Conservation (phyloP, 345 rosid species). For the Corchorus capsularis region DNA sequence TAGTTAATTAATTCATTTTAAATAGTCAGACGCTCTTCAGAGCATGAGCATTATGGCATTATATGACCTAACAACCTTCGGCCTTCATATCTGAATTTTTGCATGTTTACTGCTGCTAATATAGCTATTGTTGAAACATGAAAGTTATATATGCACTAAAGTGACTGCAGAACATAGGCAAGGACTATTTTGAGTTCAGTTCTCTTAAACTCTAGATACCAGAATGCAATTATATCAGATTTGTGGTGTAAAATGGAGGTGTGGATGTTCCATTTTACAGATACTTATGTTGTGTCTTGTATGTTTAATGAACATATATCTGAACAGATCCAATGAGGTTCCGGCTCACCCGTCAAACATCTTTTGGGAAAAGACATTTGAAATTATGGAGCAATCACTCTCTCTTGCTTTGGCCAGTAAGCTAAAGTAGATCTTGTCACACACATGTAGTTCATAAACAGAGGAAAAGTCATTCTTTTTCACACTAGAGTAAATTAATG, state of each 20-base stretch:
- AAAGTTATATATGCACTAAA: too few relatives aligned
- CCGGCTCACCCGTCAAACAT: constrained; percentile 21
- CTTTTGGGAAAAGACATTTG: constrained; percentile 31
- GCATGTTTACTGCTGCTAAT: too few relatives aligned
- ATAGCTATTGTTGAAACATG: too few relatives aligned
- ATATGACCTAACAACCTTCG: too few relatives aligned
- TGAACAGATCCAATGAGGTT: constrained; percentile 36
- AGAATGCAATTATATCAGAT: too few relatives aligned
- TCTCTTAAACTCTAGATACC: too few relatives aligned
- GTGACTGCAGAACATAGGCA: too few relatives aligned
- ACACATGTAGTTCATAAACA: not conserved
- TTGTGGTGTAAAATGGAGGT: too few relatives aligned
- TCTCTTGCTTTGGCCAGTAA: constrained; percentile 33
- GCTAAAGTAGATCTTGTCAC: not conserved
- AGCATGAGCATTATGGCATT: not conserved
- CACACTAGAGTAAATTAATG: not conserved
- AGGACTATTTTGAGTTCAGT: too few relatives aligned
- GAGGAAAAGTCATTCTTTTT: not conserved
- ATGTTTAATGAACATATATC: not conserved
- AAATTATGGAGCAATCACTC: constrained; percentile 27
- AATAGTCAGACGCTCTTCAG: not conserved
- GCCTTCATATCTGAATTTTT: too few relatives aligned
- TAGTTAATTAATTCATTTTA: not conserved
- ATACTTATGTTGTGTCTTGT: too few relatives aligned
- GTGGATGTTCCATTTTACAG: too few relatives aligned